These are phyloP conservation scores for Punctularia strigosozonata DNA, from an alignment of 768 basidiomycete species.

Conservation along the genomic window DNA sequence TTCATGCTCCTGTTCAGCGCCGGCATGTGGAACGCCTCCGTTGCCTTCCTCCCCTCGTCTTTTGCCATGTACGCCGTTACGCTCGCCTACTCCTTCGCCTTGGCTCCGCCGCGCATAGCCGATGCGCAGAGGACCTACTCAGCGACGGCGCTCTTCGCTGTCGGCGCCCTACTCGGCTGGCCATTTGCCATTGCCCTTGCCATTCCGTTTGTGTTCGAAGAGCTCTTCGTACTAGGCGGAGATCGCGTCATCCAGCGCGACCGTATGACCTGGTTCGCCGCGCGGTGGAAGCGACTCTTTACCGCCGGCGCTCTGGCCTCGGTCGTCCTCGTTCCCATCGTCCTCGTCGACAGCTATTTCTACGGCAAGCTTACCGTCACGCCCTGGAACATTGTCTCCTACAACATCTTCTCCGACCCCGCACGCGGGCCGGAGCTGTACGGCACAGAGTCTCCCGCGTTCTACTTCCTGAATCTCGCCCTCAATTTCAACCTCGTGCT, in stretches of 20 bases:
- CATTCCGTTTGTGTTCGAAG: constrained; percentile 84
- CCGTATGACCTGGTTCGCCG: constrained; percentile 41
- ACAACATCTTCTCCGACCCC: constrained; percentile 81
- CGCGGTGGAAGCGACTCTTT: constrained; percentile 48
- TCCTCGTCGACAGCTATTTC: constrained; percentile 72
- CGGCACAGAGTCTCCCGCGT: constrained; percentile 81
- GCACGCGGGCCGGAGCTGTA: constrained; percentile 86
- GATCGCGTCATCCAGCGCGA: constrained; percentile 45
- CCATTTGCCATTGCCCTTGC: constrained; percentile 87
- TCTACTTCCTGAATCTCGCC: constrained; percentile 79
- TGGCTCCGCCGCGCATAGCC: constrained; percentile 42
- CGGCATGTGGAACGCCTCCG: constrained; percentile 83
- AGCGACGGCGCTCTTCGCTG: constrained; percentile 61
- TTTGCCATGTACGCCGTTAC: constrained; percentile 88
- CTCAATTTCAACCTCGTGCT: constrained; percentile 90
- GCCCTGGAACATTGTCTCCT: constrained; percentile 87
- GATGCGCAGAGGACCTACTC: constrained; percentile 46
- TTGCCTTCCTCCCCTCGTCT: constrained; percentile 90
- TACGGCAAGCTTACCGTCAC: constrained; percentile 74
- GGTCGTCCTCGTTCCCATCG: constrained; percentile 60
- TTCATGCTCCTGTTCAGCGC: constrained; percentile 78
- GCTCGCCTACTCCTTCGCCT: constrained; percentile 62
- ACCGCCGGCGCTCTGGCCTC: constrained; percentile 38
- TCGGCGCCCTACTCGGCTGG: constrained; percentile 90
- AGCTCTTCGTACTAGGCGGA: constrained; percentile 66